Evolutionary conservation across 2,329 filamentous ascomycete species (phyloP).

Genomic region (Paecilomyces niveus): DNA sequence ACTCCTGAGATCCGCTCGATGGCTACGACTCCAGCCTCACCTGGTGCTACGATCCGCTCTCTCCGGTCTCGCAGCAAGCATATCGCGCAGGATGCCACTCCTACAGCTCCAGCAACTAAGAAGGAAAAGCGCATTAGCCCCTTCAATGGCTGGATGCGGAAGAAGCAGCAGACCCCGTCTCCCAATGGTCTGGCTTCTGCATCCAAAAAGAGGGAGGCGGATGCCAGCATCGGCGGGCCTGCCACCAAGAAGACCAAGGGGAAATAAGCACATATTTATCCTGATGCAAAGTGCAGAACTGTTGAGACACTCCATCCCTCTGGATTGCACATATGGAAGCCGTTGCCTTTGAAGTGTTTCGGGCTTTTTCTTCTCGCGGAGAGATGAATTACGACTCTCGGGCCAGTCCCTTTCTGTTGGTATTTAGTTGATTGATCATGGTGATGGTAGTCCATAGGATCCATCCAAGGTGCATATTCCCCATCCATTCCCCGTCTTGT

Average conservation of each 20-base stretch:
- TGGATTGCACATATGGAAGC: not conserved
- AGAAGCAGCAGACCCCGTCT: slow-evolving; percentile 21
- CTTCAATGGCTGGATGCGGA: slow-evolving; percentile 34
- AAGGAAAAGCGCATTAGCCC: slow-evolving; percentile 29
- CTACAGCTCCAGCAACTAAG: slow-evolving; percentile 15
- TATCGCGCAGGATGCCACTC: slow-evolving; percentile 16
- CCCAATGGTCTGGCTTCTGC: slow-evolving; percentile 16
- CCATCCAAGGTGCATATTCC: not conserved
- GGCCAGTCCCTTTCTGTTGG: not conserved
- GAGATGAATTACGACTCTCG: not conserved
- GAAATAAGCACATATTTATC: not conserved
- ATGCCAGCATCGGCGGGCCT: slow-evolving; percentile 17
- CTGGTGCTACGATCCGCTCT: slow-evolving; percentile 23
- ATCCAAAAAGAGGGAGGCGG: slow-evolving; percentile 29
- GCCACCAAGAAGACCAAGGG: slow-evolving; percentile 24
- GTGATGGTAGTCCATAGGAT: not conserved
- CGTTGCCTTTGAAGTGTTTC: not conserved
- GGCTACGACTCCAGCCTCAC: slow-evolving; percentile 21
- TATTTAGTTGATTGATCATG: not conserved
- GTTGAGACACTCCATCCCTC: not conserved
- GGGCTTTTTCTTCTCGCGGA: not conserved
- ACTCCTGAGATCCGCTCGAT: slow-evolving; percentile 16
- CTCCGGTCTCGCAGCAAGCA: slow-evolving; percentile 25
- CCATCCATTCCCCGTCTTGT: slow-evolving; percentile 2
- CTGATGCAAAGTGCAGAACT: not conserved